Percentiles rank a stretch among this genome's conserved stretches.
phyloP scores from a whole-genome alignment of 2,329 filamentous ascomycete genomes.

The Chrysoporthe puriensis region DNA sequence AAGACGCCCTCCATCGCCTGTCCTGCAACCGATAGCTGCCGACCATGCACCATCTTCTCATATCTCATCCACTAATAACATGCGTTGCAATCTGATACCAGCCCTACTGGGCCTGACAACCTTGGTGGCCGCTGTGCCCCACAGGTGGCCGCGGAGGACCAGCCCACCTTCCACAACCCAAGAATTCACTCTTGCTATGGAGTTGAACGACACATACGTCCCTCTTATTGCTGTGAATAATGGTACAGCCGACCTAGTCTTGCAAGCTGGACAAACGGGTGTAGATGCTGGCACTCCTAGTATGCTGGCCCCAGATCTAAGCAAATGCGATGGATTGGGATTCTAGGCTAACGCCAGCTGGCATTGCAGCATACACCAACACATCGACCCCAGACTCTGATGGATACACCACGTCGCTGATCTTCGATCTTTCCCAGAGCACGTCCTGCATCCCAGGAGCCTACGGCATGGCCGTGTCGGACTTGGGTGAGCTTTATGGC shows the following conservation, averaged over 20 bases:
- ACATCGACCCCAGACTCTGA: not conserved
- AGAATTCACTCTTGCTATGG: constrained; percentile 23
- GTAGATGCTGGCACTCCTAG: not conserved
- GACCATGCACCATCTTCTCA: not conserved
- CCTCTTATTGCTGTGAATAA: constrained; percentile 15
- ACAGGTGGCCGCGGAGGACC: not conserved
- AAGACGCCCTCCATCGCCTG: not conserved
- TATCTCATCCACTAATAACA: not conserved
- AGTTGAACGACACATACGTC: constrained; percentile 8
- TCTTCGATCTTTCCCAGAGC: constrained; percentile 20
- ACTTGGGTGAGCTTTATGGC: constrained; percentile 17
- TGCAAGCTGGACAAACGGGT: not conserved
- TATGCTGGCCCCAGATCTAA: not conserved
- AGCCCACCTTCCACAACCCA: not conserved
- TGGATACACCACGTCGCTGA: constrained; percentile 10
- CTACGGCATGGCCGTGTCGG: constrained; percentile 12
- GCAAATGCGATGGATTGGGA: no score
- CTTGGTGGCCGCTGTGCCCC: not conserved
- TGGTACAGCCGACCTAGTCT: constrained; percentile 2
- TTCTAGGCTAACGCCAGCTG: not conserved
- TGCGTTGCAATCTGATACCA: not conserved
- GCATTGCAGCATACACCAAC: constrained; percentile 20
- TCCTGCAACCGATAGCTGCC: not conserved
- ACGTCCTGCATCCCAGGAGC: not conserved
- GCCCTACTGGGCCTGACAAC: not conserved